Conservation (phyloP, 495 filamentous ascomycete genomes). For the Penicillium paxilli region DNA sequence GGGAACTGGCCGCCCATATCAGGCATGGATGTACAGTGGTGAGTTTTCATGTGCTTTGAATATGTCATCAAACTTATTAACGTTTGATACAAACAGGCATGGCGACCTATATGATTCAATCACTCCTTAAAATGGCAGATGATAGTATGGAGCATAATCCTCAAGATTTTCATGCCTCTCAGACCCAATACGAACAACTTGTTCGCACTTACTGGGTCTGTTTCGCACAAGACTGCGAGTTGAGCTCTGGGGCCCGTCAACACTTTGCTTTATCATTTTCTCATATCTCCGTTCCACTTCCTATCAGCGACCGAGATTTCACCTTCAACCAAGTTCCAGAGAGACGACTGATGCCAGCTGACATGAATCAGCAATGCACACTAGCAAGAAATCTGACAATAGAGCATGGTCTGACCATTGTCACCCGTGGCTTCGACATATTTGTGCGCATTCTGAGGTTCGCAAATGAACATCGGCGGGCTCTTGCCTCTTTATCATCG, state of each 20-base stretch:
- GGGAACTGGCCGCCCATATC: constrained; percentile 44
- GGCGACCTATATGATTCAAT: constrained; percentile 50
- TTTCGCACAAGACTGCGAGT: constrained; percentile 47
- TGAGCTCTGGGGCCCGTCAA: constrained; percentile 45
- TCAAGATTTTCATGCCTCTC: constrained; percentile 39
- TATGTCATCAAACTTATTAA: background rate
- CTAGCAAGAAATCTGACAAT: constrained; percentile 30
- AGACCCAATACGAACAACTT: constrained; percentile 45
- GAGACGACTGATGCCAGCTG: constrained; percentile 35
- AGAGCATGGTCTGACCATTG: constrained; percentile 40
- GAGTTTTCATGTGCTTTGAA: background rate
- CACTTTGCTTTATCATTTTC: constrained; percentile 46
- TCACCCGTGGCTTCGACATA: constrained; percentile 45
- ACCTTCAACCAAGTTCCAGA: constrained; percentile 33
- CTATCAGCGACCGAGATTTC: constrained; percentile 44
- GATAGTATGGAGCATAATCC: constrained; percentile 45
- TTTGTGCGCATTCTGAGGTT: constrained; percentile 46
- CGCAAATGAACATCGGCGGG: constrained; percentile 43
- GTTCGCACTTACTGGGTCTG: constrained; percentile 49
- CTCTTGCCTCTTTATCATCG: constrained; percentile 20
- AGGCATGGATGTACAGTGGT: constrained; percentile 51
- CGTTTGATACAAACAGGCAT: constrained; percentile 30
- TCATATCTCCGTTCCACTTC: constrained; percentile 43
- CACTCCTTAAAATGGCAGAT: constrained; percentile 43
- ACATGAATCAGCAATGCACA: constrained; percentile 28